Conservation (phyloP, 345 rosid genomes). For the Arabidopsis suecica region DNA sequence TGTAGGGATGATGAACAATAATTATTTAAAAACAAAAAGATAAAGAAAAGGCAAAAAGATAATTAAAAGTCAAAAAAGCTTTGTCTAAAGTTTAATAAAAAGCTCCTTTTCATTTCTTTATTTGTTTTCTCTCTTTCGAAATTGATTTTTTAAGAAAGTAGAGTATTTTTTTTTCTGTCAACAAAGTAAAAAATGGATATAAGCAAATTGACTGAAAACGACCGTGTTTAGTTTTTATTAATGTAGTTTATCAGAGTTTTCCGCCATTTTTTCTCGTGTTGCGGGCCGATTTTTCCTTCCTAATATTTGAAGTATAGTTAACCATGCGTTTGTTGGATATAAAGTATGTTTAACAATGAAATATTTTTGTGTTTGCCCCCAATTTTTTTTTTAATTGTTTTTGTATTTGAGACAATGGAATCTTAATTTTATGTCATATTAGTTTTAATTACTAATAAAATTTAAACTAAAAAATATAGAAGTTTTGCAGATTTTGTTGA, state of each 20-base stretch:
- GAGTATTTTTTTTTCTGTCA: slow-evolving; percentile 14
- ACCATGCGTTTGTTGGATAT: slow-evolving; percentile 27
- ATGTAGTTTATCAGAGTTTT: slow-evolving; percentile 20
- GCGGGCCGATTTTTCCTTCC: background rate
- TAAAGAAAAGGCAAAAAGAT: slow-evolving; percentile 24
- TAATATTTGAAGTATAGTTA: slow-evolving; percentile 1
- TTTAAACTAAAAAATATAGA: background rate
- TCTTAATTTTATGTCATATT: background rate
- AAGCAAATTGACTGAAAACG: slow-evolving; percentile 28
- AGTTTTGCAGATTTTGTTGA: background rate
- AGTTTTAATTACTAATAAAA: background rate
- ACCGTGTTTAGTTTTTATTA: background rate
- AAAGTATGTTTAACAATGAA: background rate
- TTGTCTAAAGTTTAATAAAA: slow-evolving; percentile 34
- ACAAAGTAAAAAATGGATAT: slow-evolving; percentile 33
- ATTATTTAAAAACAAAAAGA: slow-evolving; percentile 31
- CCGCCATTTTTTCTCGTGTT: slow-evolving; percentile 23
- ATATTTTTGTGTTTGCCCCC: background rate
- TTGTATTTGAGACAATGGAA: background rate
- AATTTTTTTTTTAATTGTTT: background rate
- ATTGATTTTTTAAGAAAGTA: slow-evolving; percentile 9
- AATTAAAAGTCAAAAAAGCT: slow-evolving; percentile 36
- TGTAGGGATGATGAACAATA: slow-evolving; percentile 37
- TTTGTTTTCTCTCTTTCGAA: background rate
- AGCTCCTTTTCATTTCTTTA: slow-evolving; percentile 28